These are phyloP conservation scores for Oryza rufipogon DNA, from an alignment of 176 grass and related monocot species.

Conservation along the genomic window DNA sequence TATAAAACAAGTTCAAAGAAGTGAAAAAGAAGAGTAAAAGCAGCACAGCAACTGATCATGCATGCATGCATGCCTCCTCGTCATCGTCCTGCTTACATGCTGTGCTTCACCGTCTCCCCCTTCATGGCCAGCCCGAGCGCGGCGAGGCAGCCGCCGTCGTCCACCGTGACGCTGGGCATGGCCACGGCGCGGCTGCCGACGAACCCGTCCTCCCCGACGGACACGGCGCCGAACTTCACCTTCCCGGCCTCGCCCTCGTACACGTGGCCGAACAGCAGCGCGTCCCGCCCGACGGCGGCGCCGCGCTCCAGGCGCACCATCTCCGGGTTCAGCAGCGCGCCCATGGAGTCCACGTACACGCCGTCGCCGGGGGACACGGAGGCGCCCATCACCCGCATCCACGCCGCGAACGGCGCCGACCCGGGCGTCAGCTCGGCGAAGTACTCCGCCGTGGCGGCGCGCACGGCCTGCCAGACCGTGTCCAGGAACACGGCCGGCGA, in stretches of 20 bases:
- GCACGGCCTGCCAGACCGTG: constrained; percentile 62
- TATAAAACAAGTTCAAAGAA: too few relatives aligned
- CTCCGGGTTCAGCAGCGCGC: constrained; percentile 70
- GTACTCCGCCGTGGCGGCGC: constrained; percentile 50
- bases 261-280: constrained; percentile 70
- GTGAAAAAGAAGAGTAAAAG: too few relatives aligned
- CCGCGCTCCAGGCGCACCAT: constrained; percentile 67
- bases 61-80: not conserved
- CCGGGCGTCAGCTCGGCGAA: constrained; percentile 62
- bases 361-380: constrained; percentile 26
- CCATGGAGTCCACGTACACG: constrained; percentile 71
- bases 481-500: constrained; percentile 58
- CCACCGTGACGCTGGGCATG: constrained; percentile 68
- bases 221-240: constrained; percentile 63
- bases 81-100: not conserved
- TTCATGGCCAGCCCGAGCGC: constrained; percentile 70
- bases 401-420: constrained; percentile 48
- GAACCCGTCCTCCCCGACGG: constrained; percentile 56
- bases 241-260: constrained; percentile 70
- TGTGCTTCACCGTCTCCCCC: constrained; percentile 64
- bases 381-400: constrained; percentile 65
- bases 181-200: constrained; percentile 60
- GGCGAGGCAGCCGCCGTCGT: constrained; percentile 53
- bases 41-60: not conserved
- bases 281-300: constrained; percentile 56